Base-by-base conservation (phyloP, 805 yeast species). In the Starmera quercuum region DNA sequence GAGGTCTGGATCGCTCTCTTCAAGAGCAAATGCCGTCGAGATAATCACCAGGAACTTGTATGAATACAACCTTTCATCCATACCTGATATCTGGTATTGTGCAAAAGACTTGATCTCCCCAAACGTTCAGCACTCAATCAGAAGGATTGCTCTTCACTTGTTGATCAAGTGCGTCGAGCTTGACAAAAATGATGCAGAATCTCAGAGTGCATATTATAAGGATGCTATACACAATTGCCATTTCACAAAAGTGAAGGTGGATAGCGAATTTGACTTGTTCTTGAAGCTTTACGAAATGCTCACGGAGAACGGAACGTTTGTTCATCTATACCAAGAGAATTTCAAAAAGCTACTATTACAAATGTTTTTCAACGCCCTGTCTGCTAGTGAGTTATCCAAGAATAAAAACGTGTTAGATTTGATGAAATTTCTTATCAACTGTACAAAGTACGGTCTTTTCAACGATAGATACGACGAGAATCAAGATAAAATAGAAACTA, bases 71-170 rank as follows among this genome's bases (percentile, higher is more conserved):
- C 66, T 76, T 3, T 64, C 78, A 0, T 70, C 81, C 3, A 65
- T 83, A 4, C 77, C 84, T 0, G 87, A 82, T 40, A 64, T 84
- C 2, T 85, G 95, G 95, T 75, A 78, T 51, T 58, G 76, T 33
- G 78, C 81, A 0, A 61, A 71, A 38, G 73, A 68, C 32, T 55
- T 79, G 51, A 64, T 83, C 32, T 59, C 60, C 6, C 50, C 58
- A 0, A 50, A 53, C 3, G 51, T 47, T 21, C 53, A 51, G n/a
- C 47, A 45, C 15, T 36, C 52, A 1, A 61, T 56, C 13, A 53
- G 79, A 19, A 56, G 68, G 21, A 68, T 71, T 1, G 77, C 78
- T 0, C 53, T 83, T 22, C 53, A 63, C 13, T 58, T 86, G 17
- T 53, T 83, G 47, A 48, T 56, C 6, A 63, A 65, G 32, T 81